Evolutionary conservation across 179 eudicot species (phyloP), one percentile per base, ranked within the genome.

Genomic region (Gypsophila paniculata): DNA sequence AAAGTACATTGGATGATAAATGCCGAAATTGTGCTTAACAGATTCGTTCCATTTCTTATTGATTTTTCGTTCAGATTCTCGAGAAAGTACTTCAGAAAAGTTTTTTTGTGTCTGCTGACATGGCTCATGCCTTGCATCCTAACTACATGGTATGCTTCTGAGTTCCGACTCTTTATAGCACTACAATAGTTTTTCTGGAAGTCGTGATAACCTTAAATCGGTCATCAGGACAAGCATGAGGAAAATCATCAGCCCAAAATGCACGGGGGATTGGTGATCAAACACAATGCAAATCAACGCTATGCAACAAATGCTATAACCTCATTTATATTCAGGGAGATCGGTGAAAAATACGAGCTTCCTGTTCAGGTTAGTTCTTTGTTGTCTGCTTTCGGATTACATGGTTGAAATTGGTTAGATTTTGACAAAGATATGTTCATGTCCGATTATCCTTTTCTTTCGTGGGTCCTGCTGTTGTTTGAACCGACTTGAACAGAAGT

Each of bases 41-140:
- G 44, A 72, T 22, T 72, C 46, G 14, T 19, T 69, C 58, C 58
- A 44, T 44, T n/a, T 60, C 21, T 53, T 58, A 19, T 70, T 77
- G 60, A 38, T 23, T 2, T n/a, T 68, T 69, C 58, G 51, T 74
- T 63, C 82, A 94, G 99, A 73, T 94, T 69, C 81, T 91, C 67
- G 86, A 87, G 78, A 88, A 82, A 79, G 92, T 88, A 69, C 85
- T 87, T 72, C 99, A 94, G 76, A 94, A 72, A 81, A 91, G 99
- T 74, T 94, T 91, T 78, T 82, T 89, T 42, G 87, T 94, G 57
- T 94, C 99, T 63, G 99, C 99, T 77, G 99, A 94, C 75, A 94
- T 94, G 99, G 99, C 99, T 17, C 99, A 94, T 79, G 99, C 99
- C 60, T 79, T 94, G 72, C 99, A 94, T 73, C 99, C 99, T 59